A percentile compares a stretch with the other conserved stretches of the same genome.
Evolutionary conservation across 441 rosid species (phyloP).

Genomic region (Isatis lusitanica): DNA sequence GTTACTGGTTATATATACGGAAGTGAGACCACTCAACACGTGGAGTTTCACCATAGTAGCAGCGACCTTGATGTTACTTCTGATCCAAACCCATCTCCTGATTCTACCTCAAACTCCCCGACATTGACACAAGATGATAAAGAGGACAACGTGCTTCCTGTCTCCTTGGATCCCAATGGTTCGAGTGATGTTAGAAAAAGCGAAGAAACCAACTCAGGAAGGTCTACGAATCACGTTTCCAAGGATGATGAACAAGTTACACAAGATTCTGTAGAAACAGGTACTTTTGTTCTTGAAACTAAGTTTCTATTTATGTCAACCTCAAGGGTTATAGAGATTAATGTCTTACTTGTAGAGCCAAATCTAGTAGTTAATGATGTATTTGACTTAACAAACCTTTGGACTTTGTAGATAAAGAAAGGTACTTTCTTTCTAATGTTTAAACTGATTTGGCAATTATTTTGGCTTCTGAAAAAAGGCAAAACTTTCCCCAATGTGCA

Average conservation of each 20-base stretch:
- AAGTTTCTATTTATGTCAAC: background rate
- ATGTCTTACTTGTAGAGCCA: background rate
- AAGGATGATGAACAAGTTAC: slow-evolving; percentile 2
- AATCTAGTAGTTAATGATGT: background rate
- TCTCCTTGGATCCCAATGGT: slow-evolving; percentile 15
- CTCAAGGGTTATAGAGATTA: background rate
- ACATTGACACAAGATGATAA: slow-evolving; percentile 16
- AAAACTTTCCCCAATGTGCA: background rate
- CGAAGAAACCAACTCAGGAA: slow-evolving; percentile 17
- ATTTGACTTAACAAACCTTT: background rate
- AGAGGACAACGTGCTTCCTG: slow-evolving; percentile 12
- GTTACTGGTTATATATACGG: slow-evolving; percentile 57
- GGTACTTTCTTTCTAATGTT: background rate
- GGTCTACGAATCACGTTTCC: slow-evolving; percentile 31
- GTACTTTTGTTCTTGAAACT: slow-evolving; percentile 26
- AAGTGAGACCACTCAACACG: slow-evolving; percentile 38
- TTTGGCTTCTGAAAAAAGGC: background rate
- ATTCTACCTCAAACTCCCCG: slow-evolving; percentile 28
- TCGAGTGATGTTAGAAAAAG: slow-evolving; percentile 24
- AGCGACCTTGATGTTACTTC: slow-evolving; percentile 11
- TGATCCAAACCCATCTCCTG: slow-evolving; percentile 27
- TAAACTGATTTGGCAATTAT: background rate
- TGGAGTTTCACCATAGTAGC: slow-evolving; percentile 33
- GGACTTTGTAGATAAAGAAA: background rate
- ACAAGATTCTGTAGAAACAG: slow-evolving; percentile 45